These are phyloP conservation scores for Capronia americana DNA, from an alignment of 2,329 filamentous ascomycete genomes.

Conservation along the genomic window DNA sequence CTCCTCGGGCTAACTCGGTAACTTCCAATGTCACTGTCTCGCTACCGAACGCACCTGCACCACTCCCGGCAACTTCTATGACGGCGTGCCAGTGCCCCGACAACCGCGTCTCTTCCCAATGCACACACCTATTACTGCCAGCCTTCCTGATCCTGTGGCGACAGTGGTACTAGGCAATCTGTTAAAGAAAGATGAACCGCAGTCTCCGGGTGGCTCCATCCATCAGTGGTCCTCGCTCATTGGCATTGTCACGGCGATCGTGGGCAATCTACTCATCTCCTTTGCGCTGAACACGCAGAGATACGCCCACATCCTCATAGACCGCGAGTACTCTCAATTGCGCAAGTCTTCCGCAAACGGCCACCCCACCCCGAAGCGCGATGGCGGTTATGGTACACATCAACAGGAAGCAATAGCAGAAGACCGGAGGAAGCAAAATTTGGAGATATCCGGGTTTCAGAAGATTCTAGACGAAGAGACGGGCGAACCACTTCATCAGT, in stretches of 20 bases:
- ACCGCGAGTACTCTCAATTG: conserved; percentile 69
- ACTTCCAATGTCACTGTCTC: background rate
- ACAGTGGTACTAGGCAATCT: conserved; percentile 5
- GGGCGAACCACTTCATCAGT: conserved; percentile 26
- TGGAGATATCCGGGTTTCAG: conserved; percentile 15
- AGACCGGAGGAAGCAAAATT: conserved; percentile 29
- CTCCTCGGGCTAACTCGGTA: background rate
- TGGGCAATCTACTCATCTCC: conserved; percentile 91
- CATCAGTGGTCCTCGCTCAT: conserved; percentile 84
- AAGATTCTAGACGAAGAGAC: conserved; percentile 26
- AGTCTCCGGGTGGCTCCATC: conserved; percentile 16
- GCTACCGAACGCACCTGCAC: background rate
- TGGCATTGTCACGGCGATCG: conserved; percentile 89
- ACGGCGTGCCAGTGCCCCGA: background rate
- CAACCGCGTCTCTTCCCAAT: conserved; percentile 17
- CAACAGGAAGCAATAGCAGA: conserved; percentile 36
- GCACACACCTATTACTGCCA: conserved; percentile 16
- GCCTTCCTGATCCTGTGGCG: conserved; percentile 6
- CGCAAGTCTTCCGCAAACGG: conserved; percentile 21
- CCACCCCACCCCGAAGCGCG: background rate
- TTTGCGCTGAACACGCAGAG: conserved; percentile 95
- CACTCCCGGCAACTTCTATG: conserved; percentile 8
- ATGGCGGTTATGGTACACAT: conserved; percentile 31
- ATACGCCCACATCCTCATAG: conserved; percentile 88
- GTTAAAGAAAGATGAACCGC: conserved; percentile 1